Evolutionary conservation across 495 filamentous ascomycete species (phyloP), one percentile per base, ranked within the genome.

Genomic region (Talaromyces trachyspermus): DNA sequence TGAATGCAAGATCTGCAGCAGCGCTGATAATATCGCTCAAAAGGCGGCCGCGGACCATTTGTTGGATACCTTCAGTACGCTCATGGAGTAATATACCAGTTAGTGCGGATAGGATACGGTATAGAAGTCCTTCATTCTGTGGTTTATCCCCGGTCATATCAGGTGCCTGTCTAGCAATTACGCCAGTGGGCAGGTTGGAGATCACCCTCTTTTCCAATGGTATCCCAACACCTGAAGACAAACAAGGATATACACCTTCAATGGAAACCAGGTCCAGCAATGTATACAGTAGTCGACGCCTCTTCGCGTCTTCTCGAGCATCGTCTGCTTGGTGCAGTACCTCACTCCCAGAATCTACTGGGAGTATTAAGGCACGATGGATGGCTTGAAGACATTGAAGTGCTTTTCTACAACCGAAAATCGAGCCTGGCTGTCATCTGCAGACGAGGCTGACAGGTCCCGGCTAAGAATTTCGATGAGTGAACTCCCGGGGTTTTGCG

Each of bases 241-340:
- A 60, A 0, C 68, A 76, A 11, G 76, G 76, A 46, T 80, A 78
- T 25, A 80, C 70, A 8, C 76, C 76, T 52, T 80, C 76, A 1
- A 80, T 50, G 0, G 75, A 73, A 22, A 78, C 64, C 33, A 80
- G 52, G 46, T 80, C 76, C 11, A 79, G 59, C 12, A 80, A 59
- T 5, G 69, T 69, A 61, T 70, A 65, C 2, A 77, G 49, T n/a
- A 66, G 56, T 18, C 74, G 68, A 20, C 71, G 70, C 15, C 64
- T 62, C 53, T 61, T 71, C 14, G 68, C 67, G 58, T 71, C 67
- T 54, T 72, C 66, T 22, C 66, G 49, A 27, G 51, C 54, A 58
- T 69, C 61, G 32, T 62, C 62, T 14, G 44, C 19, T 22, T 19
- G n/a, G 3, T 36, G 17, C 14, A 49, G 46, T 22, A 33, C 17